A percentile compares a stretch with the other conserved stretches of the same genome.
These are phyloP conservation scores for Podosphaera leucotricha DNA, from an alignment of 2,329 filamentous ascomycete species.

Conservation along the genomic window DNA sequence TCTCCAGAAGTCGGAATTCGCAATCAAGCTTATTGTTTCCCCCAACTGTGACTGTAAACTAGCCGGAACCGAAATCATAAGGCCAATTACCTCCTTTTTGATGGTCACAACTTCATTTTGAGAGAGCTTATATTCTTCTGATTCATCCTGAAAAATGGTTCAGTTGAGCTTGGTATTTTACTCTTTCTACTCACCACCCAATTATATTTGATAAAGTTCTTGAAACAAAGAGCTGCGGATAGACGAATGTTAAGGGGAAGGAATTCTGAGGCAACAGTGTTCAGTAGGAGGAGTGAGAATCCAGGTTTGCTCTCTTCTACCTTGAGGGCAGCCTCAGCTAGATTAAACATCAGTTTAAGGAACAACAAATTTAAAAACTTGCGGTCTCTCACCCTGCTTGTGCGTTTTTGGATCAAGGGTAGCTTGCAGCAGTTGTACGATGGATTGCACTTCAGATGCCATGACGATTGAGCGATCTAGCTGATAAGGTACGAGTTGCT, in stretches of 20 bases:
- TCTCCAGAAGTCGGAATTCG: conserved; percentile 92
- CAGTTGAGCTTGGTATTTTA: conserved; percentile 3
- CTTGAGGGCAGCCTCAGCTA: conserved; percentile 64
- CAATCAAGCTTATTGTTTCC: conserved; percentile 90
- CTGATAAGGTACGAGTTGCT: not conserved
- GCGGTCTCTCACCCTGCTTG: conserved; percentile 48
- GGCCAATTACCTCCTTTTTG: conserved; percentile 81
- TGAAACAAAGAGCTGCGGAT: conserved; percentile 81
- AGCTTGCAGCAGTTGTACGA: conserved; percentile 71
- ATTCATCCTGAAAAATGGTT: conserved; percentile 41
- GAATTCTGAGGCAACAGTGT: conserved; percentile 59
- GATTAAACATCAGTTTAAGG: conserved; percentile 11
- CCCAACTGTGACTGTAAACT: conserved; percentile 83
- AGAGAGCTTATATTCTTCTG: conserved; percentile 78
- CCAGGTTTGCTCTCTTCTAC: conserved; percentile 60
- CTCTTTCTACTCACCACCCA: conserved; percentile 42
- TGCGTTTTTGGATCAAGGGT: conserved; percentile 74
- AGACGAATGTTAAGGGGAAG: conserved; percentile 61
- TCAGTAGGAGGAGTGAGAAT: conserved; percentile 72
- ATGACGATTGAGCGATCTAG: conserved; percentile 19
- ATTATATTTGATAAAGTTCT: conserved; percentile 89
- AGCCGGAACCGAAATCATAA: conserved; percentile 83
- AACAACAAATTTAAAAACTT: conserved; percentile 8
- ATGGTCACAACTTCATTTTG: conserved; percentile 66
- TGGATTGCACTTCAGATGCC: conserved; percentile 33